phyloP scores from a whole-genome alignment of 1,284 basidiomycete genomes.

The Rhodotorula sp. region DNA sequence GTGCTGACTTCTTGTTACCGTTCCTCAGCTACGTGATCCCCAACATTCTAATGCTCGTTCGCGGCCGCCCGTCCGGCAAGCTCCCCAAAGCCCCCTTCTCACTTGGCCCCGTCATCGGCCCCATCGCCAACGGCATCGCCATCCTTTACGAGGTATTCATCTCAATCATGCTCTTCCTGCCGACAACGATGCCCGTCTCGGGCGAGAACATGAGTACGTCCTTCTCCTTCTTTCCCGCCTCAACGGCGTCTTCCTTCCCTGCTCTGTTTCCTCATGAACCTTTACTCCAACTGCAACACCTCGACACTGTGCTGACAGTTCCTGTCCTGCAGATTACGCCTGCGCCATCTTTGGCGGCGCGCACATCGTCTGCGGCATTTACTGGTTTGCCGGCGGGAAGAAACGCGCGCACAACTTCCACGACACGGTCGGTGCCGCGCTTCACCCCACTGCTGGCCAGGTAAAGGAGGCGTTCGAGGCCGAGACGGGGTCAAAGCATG shows the following conservation, averaged over 20 bases:
- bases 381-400: constrained; percentile 20
- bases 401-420: constrained; percentile 4
- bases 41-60: constrained; percentile 15
- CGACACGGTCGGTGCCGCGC: background rate
- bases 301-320: too few species aligned
- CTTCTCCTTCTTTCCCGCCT: background rate
- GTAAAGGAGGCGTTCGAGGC: too few species aligned
- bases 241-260: too few species aligned
- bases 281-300: too few species aligned
- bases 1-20: too few species aligned
- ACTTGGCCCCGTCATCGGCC: constrained; percentile 2
- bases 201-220: constrained; percentile 14
- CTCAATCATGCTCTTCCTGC: constrained; percentile 20
- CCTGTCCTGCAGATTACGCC: background rate
- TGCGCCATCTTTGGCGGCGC: constrained; percentile 3
- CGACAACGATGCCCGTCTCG: background rate
- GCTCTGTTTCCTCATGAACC: background rate
- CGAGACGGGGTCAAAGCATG: too few species aligned
- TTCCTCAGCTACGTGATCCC: constrained; percentile 11
- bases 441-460: background rate
- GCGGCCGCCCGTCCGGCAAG: constrained; percentile 5
- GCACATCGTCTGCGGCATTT: constrained; percentile 10
- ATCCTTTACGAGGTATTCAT: constrained; percentile 6
- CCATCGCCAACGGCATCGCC: background rate
- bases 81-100: constrained; percentile 1